Conservation (phyloP, 139 green algal species). For the Chara braunii region DNA sequence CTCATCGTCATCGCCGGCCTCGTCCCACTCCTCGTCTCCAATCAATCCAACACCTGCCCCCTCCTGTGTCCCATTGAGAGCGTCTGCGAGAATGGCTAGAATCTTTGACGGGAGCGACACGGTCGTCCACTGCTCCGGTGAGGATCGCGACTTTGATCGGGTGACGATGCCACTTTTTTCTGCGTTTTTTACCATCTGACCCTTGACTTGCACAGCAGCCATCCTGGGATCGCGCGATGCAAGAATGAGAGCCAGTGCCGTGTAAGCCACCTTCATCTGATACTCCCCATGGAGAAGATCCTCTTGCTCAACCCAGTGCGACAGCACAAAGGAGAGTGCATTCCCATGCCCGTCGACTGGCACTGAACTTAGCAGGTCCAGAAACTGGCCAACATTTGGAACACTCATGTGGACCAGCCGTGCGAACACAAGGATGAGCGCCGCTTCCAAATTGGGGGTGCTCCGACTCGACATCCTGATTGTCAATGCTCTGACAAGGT, state of each 20-base stretch:
- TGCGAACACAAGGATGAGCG: slow-evolving; percentile 48
- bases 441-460: slow-evolving; percentile 11
- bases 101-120: too few relatives aligned
- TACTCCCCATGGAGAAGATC: slow-evolving; percentile 51
- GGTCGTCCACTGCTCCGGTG: too few relatives aligned
- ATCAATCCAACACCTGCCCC: too few relatives aligned
- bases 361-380: not conserved
- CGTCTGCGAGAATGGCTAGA: too few relatives aligned
- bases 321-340: slow-evolving; percentile 14
- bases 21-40: too few relatives aligned
- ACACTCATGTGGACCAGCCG: slow-evolving; percentile 21
- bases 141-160: too few relatives aligned
- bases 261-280: slow-evolving; percentile 53
- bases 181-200: too few relatives aligned
- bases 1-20: too few relatives aligned
- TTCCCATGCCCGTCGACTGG: not conserved
- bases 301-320: not conserved
- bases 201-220: slow-evolving; percentile 44
- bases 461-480: not conserved
- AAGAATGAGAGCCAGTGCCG: slow-evolving; percentile 52
- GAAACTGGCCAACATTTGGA: slow-evolving; percentile 1
- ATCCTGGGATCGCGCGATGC: slow-evolving; percentile 38
- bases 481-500: slow-evolving; percentile 37
- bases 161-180: too few relatives aligned
- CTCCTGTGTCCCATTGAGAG: too few relatives aligned